A percentile compares a stretch with the other conserved stretches of the same genome.
Evolutionary conservation across 192 early-diverging fungal genomes (phyloP).

Genomic region (Dispira simplex): DNA sequence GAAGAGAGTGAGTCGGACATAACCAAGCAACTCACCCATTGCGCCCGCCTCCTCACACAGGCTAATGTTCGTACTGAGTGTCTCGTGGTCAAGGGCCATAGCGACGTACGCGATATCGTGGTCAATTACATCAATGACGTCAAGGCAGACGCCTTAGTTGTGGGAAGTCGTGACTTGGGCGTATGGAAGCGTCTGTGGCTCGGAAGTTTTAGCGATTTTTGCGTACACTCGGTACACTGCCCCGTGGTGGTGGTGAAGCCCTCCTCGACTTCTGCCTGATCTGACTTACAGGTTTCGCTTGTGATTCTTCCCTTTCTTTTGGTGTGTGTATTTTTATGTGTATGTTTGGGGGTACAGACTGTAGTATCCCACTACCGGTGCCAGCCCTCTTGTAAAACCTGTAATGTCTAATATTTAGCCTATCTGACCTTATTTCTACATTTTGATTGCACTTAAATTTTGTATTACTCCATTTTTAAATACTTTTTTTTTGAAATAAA

Average conservation of each 20-base stretch:
- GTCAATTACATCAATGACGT: constrained; percentile 8
- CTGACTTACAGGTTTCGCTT: no score
- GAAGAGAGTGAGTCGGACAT: constrained; percentile 10
- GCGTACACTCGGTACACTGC: constrained; percentile 10
- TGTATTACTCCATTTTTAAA: no score
- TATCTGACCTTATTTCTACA: no score
- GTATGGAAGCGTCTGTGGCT: constrained; percentile 11
- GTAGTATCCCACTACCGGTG: no score
- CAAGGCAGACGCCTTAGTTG: constrained; percentile 3
- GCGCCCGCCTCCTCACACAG: neutral
- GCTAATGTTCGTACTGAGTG: neutral
- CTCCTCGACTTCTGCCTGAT: neutral
- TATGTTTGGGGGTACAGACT: no score
- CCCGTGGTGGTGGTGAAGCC: constrained; percentile 2
- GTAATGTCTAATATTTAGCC: no score
- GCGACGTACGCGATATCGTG: constrained; percentile 8
- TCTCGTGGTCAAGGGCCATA: constrained; percentile 6
- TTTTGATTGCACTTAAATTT: no score
- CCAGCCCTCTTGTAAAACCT: no score
- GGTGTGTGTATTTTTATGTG: no score
- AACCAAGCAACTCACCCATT: neutral
- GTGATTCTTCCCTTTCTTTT: no score
- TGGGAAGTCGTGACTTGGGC: constrained; percentile 10
- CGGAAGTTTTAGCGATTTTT: constrained; percentile 11
- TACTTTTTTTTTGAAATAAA: no score